phyloP scores from a whole-genome alignment of 192 early-diverging fungal genomes.

The Linnemannia schmuckeri region DNA sequence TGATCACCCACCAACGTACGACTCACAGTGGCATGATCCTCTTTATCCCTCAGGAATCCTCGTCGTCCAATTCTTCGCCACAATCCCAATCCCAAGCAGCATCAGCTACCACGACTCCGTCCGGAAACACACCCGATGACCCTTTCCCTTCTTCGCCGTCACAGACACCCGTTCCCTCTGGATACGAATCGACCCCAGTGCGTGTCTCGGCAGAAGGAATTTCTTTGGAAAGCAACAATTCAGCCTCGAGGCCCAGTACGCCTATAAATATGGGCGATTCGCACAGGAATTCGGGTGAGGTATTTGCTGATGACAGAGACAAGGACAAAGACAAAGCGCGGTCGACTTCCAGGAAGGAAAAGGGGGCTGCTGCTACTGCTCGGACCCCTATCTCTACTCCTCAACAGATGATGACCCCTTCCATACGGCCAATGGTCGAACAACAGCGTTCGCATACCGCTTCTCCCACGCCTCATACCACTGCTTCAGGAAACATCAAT shows the following conservation, averaged over 20 bases:
- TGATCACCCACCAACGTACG: conserved; percentile 52
- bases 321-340: neutral
- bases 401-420: neutral
- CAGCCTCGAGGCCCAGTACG: neutral
- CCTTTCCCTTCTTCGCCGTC: neutral
- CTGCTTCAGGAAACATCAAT: neutral
- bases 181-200: neutral
- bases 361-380: neutral
- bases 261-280: neutral
- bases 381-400: neutral
- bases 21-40: conserved; percentile 55
- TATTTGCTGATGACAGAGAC: neutral
- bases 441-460: conserved; percentile 5
- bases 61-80: conserved; percentile 20
- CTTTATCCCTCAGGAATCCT: conserved; percentile 52
- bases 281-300: neutral
- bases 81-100: conserved; percentile 5
- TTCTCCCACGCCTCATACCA: neutral
- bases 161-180: conserved; percentile 9
- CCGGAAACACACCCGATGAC: neutral
- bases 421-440: conserved; percentile 1
- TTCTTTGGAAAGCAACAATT: neutral
- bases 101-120: conserved; percentile 2
- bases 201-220: neutral
- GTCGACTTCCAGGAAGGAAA: neutral